Evolutionary conservation across 768 basidiomycete species (phyloP), one percentile per base, ranked within the genome.

Genomic region (Boletus subcaerulescens): DNA sequence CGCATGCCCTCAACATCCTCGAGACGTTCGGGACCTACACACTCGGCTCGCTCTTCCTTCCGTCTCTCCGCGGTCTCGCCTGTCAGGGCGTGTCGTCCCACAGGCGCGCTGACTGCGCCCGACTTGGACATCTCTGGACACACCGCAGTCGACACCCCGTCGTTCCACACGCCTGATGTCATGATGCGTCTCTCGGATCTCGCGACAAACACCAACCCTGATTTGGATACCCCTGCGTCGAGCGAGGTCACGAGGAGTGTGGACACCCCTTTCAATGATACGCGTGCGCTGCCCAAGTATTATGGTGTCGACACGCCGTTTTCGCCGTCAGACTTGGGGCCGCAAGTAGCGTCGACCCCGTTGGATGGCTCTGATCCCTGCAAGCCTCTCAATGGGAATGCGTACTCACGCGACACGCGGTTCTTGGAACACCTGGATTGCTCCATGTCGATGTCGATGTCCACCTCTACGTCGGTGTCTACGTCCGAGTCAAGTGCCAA

Each of bases 341-440:
- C 38, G 3, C 60, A 20, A 5, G 45, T 61, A 8, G 47, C 40
- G 3, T 60, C 60, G 29, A 61, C 55, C 17, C 61, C 57, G 10
- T 40, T 50, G 48, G 54, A 56, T 11, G 33, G 40, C 4, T 56
- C 53, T 14, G 10, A 41, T 39, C 15, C 41, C 17, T 43, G 48
- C 15, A 31, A 33, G 2, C 29, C 48, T n/a, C n/a, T 48, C 5
- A 11, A 14, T 15, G 49, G 40, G 5, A 53, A 35, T 12, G 14
- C 17, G 29, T 39, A 41, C 18, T 7, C 47, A 4, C 57, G 39
- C 31, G 46, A 56, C 11, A 50, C 69, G 1, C 59, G 51, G 29
- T 71, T 67, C 32, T 40, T 69, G 47, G 69, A 67, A 17, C 65
- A 71, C 32, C 9, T 63, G 20, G 53, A 51, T 24, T 56, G n/a